phyloP scores from a whole-genome alignment of 768 basidiomycete species.

The Cystobasidiopsis lactophilus region DNA sequence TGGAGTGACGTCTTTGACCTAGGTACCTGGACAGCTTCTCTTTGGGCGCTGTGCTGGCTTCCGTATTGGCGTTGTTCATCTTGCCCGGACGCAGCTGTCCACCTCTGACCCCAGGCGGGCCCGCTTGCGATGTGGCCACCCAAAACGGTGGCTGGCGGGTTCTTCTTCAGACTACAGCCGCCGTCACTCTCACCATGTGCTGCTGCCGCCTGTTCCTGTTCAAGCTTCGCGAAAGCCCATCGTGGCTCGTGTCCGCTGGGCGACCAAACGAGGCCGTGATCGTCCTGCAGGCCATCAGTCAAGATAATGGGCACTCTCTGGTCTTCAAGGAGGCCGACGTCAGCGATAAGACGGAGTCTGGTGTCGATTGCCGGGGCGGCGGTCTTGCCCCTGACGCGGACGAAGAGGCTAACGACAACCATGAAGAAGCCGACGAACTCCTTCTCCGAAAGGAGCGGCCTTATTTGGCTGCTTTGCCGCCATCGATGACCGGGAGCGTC shows the following conservation, averaged over 20 bases:
- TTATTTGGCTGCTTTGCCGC: constrained; percentile 1
- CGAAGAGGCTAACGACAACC: constrained; percentile 7
- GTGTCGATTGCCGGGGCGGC: background rate
- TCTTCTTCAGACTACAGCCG: constrained; percentile 50
- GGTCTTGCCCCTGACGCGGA: background rate
- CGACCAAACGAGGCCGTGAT: constrained; percentile 63
- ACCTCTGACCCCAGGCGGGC: constrained; percentile 2
- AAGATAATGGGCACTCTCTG: constrained; percentile 58
- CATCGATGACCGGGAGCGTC: constrained; percentile 17
- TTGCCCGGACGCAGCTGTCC: constrained; percentile 39
- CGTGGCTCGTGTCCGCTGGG: constrained; percentile 74
- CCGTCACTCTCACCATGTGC: constrained; percentile 71
- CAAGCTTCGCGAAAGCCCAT: constrained; percentile 83
- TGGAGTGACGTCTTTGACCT: background rate
- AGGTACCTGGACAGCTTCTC: constrained; percentile 38
- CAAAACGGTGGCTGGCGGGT: constrained; percentile 80
- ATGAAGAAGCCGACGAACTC: background rate
- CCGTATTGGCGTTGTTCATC: constrained; percentile 52
- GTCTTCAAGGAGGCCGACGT: constrained; percentile 52
- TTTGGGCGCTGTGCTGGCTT: constrained; percentile 65
- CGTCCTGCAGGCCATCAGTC: constrained; percentile 59
- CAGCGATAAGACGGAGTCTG: constrained; percentile 23
- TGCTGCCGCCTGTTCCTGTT: constrained; percentile 69
- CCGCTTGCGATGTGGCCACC: constrained; percentile 39
- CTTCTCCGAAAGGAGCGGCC: background rate